phyloP scores from a whole-genome alignment of 169 alveolate species.

The Neospora caninum region DNA sequence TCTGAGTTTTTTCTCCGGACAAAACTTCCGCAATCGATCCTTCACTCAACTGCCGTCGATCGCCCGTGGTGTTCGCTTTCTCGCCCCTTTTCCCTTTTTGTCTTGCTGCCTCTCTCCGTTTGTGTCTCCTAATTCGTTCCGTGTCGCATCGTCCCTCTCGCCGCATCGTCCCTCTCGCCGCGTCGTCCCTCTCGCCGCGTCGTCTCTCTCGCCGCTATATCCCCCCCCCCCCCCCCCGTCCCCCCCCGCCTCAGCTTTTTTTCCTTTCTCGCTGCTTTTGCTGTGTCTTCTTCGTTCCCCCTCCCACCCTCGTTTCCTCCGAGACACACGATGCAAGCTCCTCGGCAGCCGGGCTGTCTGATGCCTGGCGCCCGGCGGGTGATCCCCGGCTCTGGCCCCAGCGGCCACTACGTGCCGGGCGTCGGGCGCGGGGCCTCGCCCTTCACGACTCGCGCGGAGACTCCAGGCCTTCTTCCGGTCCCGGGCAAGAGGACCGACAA shows the following conservation, averaged over 20 bases:
- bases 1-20: too few relatives aligned
- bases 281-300: constrained; percentile 69
- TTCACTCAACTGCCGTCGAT: too few relatives aligned
- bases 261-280: too few relatives aligned
- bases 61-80: too few relatives aligned
- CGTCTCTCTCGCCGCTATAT: neutral
- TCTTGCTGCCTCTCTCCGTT: too few relatives aligned
- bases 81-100: too few relatives aligned
- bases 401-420: constrained; percentile 60
- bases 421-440: constrained; percentile 66
- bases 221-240: neutral
- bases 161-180: neutral
- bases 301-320: neutral
- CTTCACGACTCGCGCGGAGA: constrained; percentile 68
- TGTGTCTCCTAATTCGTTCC: neutral
- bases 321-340: neutral
- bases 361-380: constrained; percentile 61
- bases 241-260: neutral
- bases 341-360: constrained; percentile 40
- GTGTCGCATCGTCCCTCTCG: constrained; percentile 31
- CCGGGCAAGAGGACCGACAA: constrained; percentile 26
- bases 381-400: constrained; percentile 50
- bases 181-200: constrained; percentile 20
- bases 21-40: too few relatives aligned
- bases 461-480: constrained; percentile 45